Evolutionary conservation across 2,329 filamentous ascomycete genomes (phyloP), one percentile per base, ranked within the genome.

Genomic region (Allantophomopsis lycopodina): DNA sequence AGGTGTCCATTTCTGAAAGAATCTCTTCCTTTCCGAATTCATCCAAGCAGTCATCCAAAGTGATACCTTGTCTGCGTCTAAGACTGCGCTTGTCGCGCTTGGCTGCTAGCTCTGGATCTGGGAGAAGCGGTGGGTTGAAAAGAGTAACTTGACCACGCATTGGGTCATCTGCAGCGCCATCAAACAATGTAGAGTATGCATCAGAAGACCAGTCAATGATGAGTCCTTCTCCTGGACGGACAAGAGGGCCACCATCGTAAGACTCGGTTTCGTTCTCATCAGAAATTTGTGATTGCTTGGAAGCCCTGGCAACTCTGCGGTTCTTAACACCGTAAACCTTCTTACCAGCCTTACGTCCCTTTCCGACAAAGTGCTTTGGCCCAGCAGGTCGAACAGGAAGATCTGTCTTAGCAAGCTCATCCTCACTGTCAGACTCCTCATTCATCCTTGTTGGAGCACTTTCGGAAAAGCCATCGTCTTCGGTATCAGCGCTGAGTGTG

Each of bases 1-100:
- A 98, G 44, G 86, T 89, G 56, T 98, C 93, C 54, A 93, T 83
- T 57, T 95, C 86, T 0, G 89, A 95, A 4, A 98, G 66, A 12
- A 94, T 78, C 60, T 98, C 91, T 44, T 88, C 83, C 56, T 89
- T 89, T 54, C 91, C 85, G 49, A 94, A 96, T 59, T 96, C 91
- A 43, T 88, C 82, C 40, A 98, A 73, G 55, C 91, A 98, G 50
- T 95, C 87, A 16, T 91, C 82, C 4, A 98, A 69, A 1, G 78
- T 79, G 47, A 95, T 79, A 20, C 91, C 91, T 40, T 77, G 69
- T 58, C 80, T 83, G 51, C 69, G 72, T 7, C 86, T 80, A 42
- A 64, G 65, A 37, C 67, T 65, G 31, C 88, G 80, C 40, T 67
- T 69, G 41, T 71, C 68, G 49, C 75, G 73, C 51, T 72, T 76